These are phyloP conservation scores for Curvularia spicifera DNA, from an alignment of 2,329 filamentous ascomycete genomes.

Conservation along the genomic window DNA sequence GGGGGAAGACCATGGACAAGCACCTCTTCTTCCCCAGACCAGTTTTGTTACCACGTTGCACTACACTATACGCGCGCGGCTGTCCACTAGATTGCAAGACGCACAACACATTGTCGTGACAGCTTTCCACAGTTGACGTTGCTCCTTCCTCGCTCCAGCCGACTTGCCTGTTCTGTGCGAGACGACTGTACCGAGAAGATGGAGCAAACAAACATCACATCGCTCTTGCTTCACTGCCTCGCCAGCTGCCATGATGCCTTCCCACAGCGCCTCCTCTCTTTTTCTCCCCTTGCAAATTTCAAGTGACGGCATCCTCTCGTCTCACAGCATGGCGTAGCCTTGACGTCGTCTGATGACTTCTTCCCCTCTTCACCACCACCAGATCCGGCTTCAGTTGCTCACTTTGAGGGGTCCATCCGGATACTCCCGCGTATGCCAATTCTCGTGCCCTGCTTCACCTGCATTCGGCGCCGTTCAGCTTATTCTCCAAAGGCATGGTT, in stretches of 20 bases:
- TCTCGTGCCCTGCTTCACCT: conserved; percentile 19
- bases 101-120: background rate
- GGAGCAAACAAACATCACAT: background rate
- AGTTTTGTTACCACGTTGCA: background rate
- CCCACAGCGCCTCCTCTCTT: conserved; percentile 13
- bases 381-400: conserved; percentile 34
- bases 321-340: conserved; percentile 46
- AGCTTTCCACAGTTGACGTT: background rate
- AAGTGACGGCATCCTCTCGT: conserved; percentile 34
- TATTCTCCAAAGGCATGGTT: conserved; percentile 36
- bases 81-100: too few species aligned
- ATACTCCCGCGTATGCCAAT: conserved; percentile 29
- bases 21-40: background rate
- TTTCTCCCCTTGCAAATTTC: conserved; percentile 26
- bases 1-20: background rate
- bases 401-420: background rate
- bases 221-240: conserved; percentile 12
- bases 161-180: conserved; percentile 1
- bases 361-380: conserved; percentile 44
- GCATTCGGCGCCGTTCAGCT: conserved; percentile 20
- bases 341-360: conserved; percentile 48
- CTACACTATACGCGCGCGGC: too few species aligned
- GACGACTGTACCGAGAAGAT: background rate
- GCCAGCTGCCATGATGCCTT: background rate
- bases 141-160: conserved; percentile 1